These are phyloP conservation scores for Lentinula novae-zelandiae DNA, from an alignment of 1,284 basidiomycete species.

Conservation along the genomic window DNA sequence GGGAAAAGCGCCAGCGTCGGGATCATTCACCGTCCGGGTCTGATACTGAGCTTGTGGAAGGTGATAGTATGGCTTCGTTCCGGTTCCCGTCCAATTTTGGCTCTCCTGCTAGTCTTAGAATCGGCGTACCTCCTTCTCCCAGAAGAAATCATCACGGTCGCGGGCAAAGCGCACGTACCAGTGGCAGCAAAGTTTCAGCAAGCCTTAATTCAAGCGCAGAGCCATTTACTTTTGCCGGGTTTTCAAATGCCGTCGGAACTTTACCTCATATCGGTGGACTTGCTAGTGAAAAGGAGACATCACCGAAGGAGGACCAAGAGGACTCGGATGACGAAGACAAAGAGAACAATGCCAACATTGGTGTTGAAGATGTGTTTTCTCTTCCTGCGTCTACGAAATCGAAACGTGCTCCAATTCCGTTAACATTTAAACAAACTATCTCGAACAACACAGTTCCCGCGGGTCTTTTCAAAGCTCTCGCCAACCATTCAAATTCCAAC, in stretches of 20 bases:
- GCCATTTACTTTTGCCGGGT: conserved; percentile 63
- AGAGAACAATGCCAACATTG: conserved; percentile 22
- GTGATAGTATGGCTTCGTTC: conserved; percentile 67
- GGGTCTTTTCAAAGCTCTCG: conserved; percentile 77
- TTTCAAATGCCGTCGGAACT: conserved; percentile 34
- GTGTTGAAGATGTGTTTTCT: conserved; percentile 20
- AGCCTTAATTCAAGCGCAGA: conserved; percentile 40
- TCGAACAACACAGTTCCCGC: conserved; percentile 77
- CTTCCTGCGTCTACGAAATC: conserved; percentile 35
- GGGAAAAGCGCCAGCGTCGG: conserved; percentile 71
- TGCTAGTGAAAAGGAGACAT: conserved; percentile 15
- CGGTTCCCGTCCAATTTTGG: conserved; percentile 59
- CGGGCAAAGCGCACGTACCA: conserved; percentile 28
- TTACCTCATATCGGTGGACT: conserved; percentile 31
- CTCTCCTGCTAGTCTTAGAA: conserved; percentile 40
- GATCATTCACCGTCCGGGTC: conserved; percentile 29
- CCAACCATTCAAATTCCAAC: conserved; percentile 30
- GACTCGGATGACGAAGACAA: conserved; percentile 20
- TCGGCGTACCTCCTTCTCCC: conserved; percentile 23
- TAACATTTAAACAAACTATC: conserved; percentile 74
- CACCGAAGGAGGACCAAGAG: conserved; percentile 14
- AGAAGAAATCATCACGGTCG: conserved; percentile 11
- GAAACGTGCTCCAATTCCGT: conserved; percentile 72
- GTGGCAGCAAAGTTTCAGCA: conserved; percentile 18
- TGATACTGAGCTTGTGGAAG: conserved; percentile 33